Conservation (phyloP, 768 basidiomycete genomes). For the Chalciporus chontae region DNA sequence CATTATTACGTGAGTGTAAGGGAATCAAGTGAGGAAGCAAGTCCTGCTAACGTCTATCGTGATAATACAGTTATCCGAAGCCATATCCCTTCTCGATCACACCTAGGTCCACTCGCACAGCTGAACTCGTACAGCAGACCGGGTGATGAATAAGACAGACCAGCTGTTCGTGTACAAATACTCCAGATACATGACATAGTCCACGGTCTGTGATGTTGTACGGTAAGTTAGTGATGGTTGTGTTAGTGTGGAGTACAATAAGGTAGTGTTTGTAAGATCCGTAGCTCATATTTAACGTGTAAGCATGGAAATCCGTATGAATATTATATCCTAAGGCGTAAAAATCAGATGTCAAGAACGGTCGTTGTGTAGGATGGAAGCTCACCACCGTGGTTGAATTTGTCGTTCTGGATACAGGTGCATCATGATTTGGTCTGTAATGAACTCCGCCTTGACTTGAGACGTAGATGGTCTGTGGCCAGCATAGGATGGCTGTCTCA, state of each 20-base stretch:
- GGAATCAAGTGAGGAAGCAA: not conserved
- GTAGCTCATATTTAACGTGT: slow-evolving; percentile 9
- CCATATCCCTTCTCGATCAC: slow-evolving; percentile 19
- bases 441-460: slow-evolving; percentile 31
- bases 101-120: slow-evolving; percentile 11
- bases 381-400: slow-evolving; percentile 33
- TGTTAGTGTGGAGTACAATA: slow-evolving; percentile 12
- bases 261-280: slow-evolving; percentile 9
- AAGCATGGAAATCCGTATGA: slow-evolving; percentile 1
- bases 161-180: slow-evolving; percentile 10
- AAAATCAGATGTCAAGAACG: not conserved
- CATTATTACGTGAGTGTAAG: slow-evolving; percentile 12
- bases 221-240: slow-evolving; percentile 16
- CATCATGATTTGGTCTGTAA: slow-evolving; percentile 34
- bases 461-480: slow-evolving; percentile 20
- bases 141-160: slow-evolving; percentile 10
- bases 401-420: slow-evolving; percentile 30
- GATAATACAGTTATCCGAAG: slow-evolving; percentile 7
- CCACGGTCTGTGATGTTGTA: slow-evolving; percentile 14
- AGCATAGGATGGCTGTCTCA: slow-evolving; percentile 9
- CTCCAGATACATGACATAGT: slow-evolving; percentile 12
- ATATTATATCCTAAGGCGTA: slow-evolving; percentile 20
- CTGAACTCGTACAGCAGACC: slow-evolving; percentile 14
- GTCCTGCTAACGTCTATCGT: not conserved
- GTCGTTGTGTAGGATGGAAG: not conserved